phyloP scores from a whole-genome alignment of 2,329 filamentous ascomycete species.

The Apiospora kogelbergensis region DNA sequence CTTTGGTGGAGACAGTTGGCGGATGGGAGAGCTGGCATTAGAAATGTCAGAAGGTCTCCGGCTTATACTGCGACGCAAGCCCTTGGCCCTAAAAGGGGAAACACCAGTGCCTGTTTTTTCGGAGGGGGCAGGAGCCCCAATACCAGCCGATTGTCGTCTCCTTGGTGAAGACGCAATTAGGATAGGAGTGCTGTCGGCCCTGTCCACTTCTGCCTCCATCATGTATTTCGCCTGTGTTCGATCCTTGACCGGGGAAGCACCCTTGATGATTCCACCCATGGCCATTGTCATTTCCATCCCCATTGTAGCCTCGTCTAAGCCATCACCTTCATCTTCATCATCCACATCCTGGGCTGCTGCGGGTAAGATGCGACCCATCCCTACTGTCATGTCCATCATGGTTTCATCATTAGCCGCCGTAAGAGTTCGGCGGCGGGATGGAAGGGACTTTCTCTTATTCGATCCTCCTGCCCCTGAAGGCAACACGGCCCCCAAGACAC shows the following conservation, averaged over 20 bases:
- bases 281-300: constrained; percentile 69
- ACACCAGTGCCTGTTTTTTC: constrained; percentile 54
- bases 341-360: constrained; percentile 31
- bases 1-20: background rate
- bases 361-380: constrained; percentile 55
- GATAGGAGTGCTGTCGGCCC: constrained; percentile 45
- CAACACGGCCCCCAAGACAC: constrained; percentile 60
- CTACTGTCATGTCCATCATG: constrained; percentile 66
- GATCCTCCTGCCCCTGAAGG: constrained; percentile 27
- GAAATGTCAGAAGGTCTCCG: background rate
- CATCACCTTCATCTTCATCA: constrained; percentile 34
- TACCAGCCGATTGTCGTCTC: constrained; percentile 25
- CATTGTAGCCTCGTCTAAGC: constrained; percentile 43
- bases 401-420: constrained; percentile 44
- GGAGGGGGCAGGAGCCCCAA: constrained; percentile 39
- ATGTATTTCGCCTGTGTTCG: constrained; percentile 52
- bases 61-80: constrained; percentile 11
- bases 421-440: constrained; percentile 26
- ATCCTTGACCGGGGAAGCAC: constrained; percentile 36
- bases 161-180: constrained; percentile 38
- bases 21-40: constrained; percentile 8
- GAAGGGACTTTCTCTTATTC: constrained; percentile 27
- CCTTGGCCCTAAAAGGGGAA: constrained; percentile 8
- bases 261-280: constrained; percentile 60
- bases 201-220: constrained; percentile 59